phyloP scores from a whole-genome alignment of 345 rosid genomes.

The Brassica carinata region DNA sequence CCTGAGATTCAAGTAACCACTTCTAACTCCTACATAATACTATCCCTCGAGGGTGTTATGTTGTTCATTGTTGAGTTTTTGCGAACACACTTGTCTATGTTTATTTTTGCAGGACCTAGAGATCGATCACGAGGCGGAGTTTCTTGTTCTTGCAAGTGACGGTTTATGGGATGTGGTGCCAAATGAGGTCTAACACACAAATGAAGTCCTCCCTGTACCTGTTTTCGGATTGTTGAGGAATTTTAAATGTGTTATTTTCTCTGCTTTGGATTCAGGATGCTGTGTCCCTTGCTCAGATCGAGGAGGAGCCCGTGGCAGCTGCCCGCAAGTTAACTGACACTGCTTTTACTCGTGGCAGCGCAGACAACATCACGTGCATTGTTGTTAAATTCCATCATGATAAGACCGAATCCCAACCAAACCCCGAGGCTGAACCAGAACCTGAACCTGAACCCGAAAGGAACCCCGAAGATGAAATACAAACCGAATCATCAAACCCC shows the following conservation, averaged over 20 bases:
- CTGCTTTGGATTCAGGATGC: slow-evolving; percentile 66
- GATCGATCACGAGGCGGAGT: slow-evolving; percentile 70
- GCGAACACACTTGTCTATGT: slow-evolving; percentile 19
- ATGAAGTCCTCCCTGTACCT: neutral
- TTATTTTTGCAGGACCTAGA: slow-evolving; percentile 63
- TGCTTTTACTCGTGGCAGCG: slow-evolving; percentile 85
- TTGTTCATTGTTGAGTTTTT: neutral
- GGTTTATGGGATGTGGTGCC: slow-evolving; percentile 98
- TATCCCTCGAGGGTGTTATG: neutral
- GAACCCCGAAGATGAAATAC: slow-evolving; percentile 11
- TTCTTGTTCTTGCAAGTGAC: slow-evolving; percentile 95
- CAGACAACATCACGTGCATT: slow-evolving; percentile 95
- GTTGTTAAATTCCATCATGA: slow-evolving; percentile 79
- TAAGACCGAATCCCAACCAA: slow-evolving; percentile 40
- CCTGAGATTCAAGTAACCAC: slow-evolving; percentile 92
- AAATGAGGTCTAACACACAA: slow-evolving; percentile 60
- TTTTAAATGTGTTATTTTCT: neutral
- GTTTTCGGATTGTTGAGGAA: neutral
- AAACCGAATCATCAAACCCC: slow-evolving; percentile 10
- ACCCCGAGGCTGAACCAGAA: neutral
- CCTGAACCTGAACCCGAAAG: neutral
- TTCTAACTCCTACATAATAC: slow-evolving; percentile 22
- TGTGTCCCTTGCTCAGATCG: slow-evolving; percentile 65
- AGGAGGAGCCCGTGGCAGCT: slow-evolving; percentile 80
- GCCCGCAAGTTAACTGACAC: slow-evolving; percentile 86